Percentiles rank a stretch among this genome's conserved stretches.
phyloP scores from a whole-genome alignment of 2,329 filamentous ascomycete genomes.

The Aspergillus ustus region DNA sequence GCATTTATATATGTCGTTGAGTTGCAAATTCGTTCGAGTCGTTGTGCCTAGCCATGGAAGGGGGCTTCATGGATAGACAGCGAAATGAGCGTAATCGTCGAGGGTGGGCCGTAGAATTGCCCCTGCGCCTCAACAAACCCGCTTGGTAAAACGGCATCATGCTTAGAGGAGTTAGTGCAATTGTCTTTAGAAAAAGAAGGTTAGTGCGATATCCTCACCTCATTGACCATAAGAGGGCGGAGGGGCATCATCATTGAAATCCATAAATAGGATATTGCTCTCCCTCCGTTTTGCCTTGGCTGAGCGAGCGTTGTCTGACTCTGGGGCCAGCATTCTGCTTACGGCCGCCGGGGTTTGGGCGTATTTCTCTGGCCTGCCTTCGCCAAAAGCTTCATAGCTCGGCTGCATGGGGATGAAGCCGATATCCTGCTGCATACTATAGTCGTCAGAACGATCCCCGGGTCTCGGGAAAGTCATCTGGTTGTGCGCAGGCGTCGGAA shows the following conservation, averaged over 20 bases:
- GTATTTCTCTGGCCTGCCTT: conserved; percentile 34
- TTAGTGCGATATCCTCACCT: conserved; percentile 21
- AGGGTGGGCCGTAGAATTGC: too few relatives aligned
- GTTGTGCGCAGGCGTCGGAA: conserved; percentile 67
- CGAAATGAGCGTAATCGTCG: neutral
- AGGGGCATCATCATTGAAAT: conserved; percentile 35
- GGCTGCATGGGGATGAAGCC: conserved; percentile 58
- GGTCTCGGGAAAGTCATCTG: conserved; percentile 56
- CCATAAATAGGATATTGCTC: conserved; percentile 55
- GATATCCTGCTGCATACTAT: conserved; percentile 47
- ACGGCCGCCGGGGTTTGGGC: conserved; percentile 35
- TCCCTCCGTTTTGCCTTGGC: conserved; percentile 53
- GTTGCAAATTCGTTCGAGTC: conserved; percentile 37
- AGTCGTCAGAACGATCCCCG: conserved; percentile 32
- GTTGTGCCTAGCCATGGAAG: conserved; percentile 25
- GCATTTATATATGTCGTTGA: conserved; percentile 35
- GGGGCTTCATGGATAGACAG: conserved; percentile 5
- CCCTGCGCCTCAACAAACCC: too few relatives aligned
- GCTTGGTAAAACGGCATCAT: neutral
- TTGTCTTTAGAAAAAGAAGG: neutral
- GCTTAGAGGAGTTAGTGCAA: conserved; percentile 7
- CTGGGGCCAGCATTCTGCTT: conserved; percentile 48
- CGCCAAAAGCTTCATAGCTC: conserved; percentile 49
- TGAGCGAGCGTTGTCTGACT: conserved; percentile 38
- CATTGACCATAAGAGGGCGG: conserved; percentile 28